phyloP scores from a whole-genome alignment of 352 stramenopile genomes.

The Peronosclerospora sorghi region DNA sequence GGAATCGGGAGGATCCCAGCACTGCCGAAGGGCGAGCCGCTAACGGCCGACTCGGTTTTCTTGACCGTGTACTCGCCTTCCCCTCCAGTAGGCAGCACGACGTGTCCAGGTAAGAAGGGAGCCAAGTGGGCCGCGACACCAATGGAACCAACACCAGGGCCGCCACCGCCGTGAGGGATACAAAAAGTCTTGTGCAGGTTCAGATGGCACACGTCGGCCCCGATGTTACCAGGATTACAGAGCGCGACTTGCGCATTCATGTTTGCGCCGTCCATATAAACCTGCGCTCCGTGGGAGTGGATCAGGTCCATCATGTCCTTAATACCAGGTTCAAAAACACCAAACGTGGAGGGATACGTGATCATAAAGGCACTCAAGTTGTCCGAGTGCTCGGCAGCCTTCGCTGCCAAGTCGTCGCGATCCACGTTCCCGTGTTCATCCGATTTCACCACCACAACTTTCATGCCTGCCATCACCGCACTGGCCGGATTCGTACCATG shows the following conservation, averaged over 20 bases:
- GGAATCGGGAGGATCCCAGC: conserved; percentile 98
- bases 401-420: conserved; percentile 88
- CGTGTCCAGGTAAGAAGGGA: conserved; percentile 93
- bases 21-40: conserved; percentile 94
- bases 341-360: conserved; percentile 99
- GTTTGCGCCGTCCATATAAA: conserved; percentile 99
- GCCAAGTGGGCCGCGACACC: conserved; percentile 91
- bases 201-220: conserved; percentile 97
- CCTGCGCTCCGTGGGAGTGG: conserved; percentile 94
- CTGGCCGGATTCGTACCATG: conserved; percentile 97
- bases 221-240: conserved; percentile 93
- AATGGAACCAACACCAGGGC: conserved; percentile 88
- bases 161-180: conserved; percentile 97
- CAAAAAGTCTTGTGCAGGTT: conserved; percentile 99
- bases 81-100: conserved; percentile 68
- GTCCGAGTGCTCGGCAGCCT: conserved; percentile 93
- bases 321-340: conserved; percentile 97
- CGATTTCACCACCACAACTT: conserved; percentile 95
- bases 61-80: conserved; percentile 62
- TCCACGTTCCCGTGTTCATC: conserved; percentile 95
- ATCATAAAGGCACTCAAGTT: conserved; percentile 98
- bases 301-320: conserved; percentile 94
- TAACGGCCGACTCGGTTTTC: conserved; percentile 82
- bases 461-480: conserved; percentile 97
- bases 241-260: conserved; percentile 99